A percentile compares a stretch with the other conserved stretches of the same genome.
Conservation (phyloP, 2,329 filamentous ascomycete genomes). For the Fusarium transvaalense region DNA sequence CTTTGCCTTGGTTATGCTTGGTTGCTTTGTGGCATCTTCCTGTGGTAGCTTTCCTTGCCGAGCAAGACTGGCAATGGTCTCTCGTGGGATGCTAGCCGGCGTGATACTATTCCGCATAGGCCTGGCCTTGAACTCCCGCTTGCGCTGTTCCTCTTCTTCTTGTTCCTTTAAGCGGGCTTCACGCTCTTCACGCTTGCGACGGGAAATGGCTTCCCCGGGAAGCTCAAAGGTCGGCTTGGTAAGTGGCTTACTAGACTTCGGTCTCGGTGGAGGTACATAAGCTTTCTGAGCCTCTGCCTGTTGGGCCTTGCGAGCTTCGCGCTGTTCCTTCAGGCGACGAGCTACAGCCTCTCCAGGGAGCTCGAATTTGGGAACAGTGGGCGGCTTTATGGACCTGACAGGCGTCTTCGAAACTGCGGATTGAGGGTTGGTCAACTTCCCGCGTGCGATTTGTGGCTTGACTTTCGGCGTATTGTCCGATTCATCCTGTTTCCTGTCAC, state of each 20-base stretch:
- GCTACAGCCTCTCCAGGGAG: slow-evolving; percentile 73
- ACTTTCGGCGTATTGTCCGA: slow-evolving; percentile 28
- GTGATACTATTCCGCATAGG: slow-evolving; percentile 63
- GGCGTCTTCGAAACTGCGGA: slow-evolving; percentile 56
- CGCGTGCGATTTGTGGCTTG: slow-evolving; percentile 33
- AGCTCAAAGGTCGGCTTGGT: slow-evolving; percentile 71
- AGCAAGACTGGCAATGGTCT: slow-evolving; percentile 69
- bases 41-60: slow-evolving; percentile 61
- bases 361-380: slow-evolving; percentile 69
- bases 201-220: slow-evolving; percentile 71
- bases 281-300: slow-evolving; percentile 53
- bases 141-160: slow-evolving; percentile 70
- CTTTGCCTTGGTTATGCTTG: slow-evolving; percentile 41
- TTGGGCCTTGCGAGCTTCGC: slow-evolving; percentile 64
- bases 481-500: slow-evolving; percentile 46
- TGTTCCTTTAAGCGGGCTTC: slow-evolving; percentile 67
- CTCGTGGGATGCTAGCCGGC: slow-evolving; percentile 62
- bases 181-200: slow-evolving; percentile 67
- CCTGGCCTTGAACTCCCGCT: slow-evolving; percentile 73
- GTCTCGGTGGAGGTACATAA: slow-evolving; percentile 57
- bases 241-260: slow-evolving; percentile 65
- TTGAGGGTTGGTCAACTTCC: slow-evolving; percentile 36
- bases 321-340: slow-evolving; percentile 68
- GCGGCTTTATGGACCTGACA: slow-evolving; percentile 66
- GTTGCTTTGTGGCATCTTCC: slow-evolving; percentile 38